Base-by-base conservation (phyloP, 352 stramenopile genomes). In the Pythium dissimile region DNA sequence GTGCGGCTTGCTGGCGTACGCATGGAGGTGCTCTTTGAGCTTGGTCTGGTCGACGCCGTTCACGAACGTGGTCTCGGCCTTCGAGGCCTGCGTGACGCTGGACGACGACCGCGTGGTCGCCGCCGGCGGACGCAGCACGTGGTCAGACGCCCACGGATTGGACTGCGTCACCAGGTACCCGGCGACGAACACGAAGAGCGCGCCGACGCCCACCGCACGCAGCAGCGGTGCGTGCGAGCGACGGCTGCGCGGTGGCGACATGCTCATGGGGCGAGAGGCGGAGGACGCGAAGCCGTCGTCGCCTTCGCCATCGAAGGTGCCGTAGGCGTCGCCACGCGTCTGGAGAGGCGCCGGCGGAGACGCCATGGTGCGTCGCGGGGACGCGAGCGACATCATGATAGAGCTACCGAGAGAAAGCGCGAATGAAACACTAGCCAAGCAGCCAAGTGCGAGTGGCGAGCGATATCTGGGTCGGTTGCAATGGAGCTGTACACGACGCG, bases 231-330 rank as follows among this genome's bases (percentile, higher is more conserved):
- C 39, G 32, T 60, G 39, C 12, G 42, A 52, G 2, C 26, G 28
- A 6, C n/a, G 3, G 28, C 20, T 45, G 27, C n/a, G 42, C 20
- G 67, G 67, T 50, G 77, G 47, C 13, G 62, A 38, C 18, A 54
- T 20, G 20, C 26, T 50, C 39, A 39, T 63, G 37, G 50, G 37
- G 54, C 30, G 44, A 5, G 32, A 35, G 28, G 16, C 10, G 1
- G 20, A 16, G 21, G 28, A 20, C 26, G 24, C 37, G 48, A 52
- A 51, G 20, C 30, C 52, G 20, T 3, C 37, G 30, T 60, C 52
- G 41, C 43, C 54, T 13, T 59, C 63, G 43, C 73, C 59, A 24
- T 24, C 42, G 52, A 84, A 84, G 5, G 75, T 84, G 44, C 72
- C 75, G 61, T 84, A 84, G 48, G 67, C 68, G 27, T 81, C 69